A percentile compares a stretch with the other conserved stretches of the same genome.
phyloP scores from a whole-genome alignment of 768 basidiomycete genomes.

The Podaxis mareebaensis region DNA sequence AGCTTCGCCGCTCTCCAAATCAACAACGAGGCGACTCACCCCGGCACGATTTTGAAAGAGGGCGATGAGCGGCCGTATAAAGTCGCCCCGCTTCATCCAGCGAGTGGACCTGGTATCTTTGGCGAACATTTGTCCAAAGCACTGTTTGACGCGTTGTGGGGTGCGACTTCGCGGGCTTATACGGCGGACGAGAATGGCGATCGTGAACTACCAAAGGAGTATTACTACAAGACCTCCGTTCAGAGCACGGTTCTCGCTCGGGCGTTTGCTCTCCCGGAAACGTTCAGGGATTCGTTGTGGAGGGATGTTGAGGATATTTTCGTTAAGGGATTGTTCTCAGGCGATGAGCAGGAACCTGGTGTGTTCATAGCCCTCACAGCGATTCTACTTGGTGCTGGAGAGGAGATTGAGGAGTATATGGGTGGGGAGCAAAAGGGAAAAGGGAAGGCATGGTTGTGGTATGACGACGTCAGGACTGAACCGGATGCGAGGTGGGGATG shows the following conservation, averaged over 20 bases:
- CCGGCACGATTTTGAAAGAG: constrained; percentile 5
- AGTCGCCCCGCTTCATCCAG: constrained; percentile 11
- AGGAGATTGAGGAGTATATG: constrained; percentile 18
- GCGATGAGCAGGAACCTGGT: constrained; percentile 18
- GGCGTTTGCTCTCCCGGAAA: constrained; percentile 13
- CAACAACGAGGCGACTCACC: background rate
- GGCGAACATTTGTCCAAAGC: constrained; percentile 15
- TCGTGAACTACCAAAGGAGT: constrained; percentile 11
- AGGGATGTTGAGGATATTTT: constrained; percentile 19
- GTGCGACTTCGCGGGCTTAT: constrained; percentile 13
- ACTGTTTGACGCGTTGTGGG: constrained; percentile 13
- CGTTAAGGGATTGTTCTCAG: constrained; percentile 20
- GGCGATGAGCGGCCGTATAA: constrained; percentile 3
- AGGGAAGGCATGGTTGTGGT: constrained; percentile 20
- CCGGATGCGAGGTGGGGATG: constrained; percentile 19
- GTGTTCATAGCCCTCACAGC: constrained; percentile 17
- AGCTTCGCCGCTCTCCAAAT: constrained; percentile 11
- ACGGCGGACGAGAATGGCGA: constrained; percentile 11
- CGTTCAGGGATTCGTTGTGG: constrained; percentile 18
- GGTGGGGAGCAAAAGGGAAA: constrained; percentile 8
- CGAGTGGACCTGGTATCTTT: constrained; percentile 16
- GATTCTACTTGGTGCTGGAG: constrained; percentile 18
- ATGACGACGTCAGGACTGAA: constrained; percentile 17
- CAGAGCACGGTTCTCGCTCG: constrained; percentile 18
- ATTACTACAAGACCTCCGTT: constrained; percentile 12